phyloP scores from a whole-genome alignment of 2,329 filamentous ascomycete genomes.

The Cladobotryum protrusum region DNA sequence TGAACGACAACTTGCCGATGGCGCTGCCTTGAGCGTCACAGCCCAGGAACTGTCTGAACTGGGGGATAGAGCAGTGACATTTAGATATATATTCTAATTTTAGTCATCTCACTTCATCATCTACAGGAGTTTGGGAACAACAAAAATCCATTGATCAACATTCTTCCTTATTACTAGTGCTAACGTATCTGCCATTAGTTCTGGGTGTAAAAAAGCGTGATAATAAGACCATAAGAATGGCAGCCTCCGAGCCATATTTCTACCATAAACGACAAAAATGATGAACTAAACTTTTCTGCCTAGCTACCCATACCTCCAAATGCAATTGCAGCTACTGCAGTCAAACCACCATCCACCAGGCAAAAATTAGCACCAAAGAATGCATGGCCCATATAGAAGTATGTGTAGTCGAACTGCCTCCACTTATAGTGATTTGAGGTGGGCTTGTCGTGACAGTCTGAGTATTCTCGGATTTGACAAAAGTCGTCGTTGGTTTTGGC shows the following conservation, averaged over 20 bases:
- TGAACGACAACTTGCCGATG: slow-evolving; percentile 36
- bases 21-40: slow-evolving; percentile 32
- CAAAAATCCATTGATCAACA: not conserved
- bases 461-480: not conserved
- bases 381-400: not conserved
- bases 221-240: slow-evolving; percentile 16
- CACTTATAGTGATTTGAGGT: not conserved
- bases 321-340: not conserved
- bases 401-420: not conserved
- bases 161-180: slow-evolving; percentile 6
- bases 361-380: not conserved
- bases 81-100: slow-evolving; percentile 51
- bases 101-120: not conserved
- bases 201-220: slow-evolving; percentile 16
- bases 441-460: not conserved
- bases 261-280: slow-evolving; percentile 14
- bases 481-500: not conserved
- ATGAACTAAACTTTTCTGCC: slow-evolving; percentile 3
- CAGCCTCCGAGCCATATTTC: slow-evolving; percentile 13
- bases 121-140: too few relatives aligned
- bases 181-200: slow-evolving; percentile 9
- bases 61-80: slow-evolving; percentile 58
- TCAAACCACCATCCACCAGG: not conserved
- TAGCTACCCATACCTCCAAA: not conserved
- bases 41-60: slow-evolving; percentile 48